Evolutionary conservation across 1,139 yeast genomes (phyloP), one percentile per base, ranked within the genome.

Genomic region (Magnusiomyces paraingens): DNA sequence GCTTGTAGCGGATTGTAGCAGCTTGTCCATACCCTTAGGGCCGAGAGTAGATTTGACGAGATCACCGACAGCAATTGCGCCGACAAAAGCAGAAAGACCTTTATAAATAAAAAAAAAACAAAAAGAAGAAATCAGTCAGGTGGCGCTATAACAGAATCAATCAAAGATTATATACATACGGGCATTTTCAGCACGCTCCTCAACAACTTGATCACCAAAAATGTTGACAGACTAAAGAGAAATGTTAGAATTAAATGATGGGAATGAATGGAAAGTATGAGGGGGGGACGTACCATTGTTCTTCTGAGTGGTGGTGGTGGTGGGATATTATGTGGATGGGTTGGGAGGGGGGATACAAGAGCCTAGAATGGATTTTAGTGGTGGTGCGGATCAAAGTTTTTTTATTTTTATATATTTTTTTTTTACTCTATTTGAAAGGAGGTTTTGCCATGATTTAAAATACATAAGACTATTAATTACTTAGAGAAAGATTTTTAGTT

Each of bases 21-120:
- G 76, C 70, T 93, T 93, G 72, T 93, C 99, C 98, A 93, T 93
- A 58, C 99, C 99, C 70, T 93, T 93, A 60, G 99, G 99, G 11
- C 99, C 99, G 62, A 93, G 76, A 2, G 99, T 94, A 38, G 96
- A 83, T 71, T 94, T 93, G 48, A 93, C 98, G 59, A 93, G 78
- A 70, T 93, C 99, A 51, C 98, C 99, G 29, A 93, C 99, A 44
- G 99, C 99, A 69, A 93, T 93, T 60, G 99, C 99, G 51, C 99
- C 99, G 20, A 93, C 96, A 73, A 93, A 93, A 2, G 99, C 91
- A 12, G 96, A 87, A 75, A 90, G 78, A 74, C 68, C 65, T 26
- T 26, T 26, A 60, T n/a, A 29, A 8, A 21, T 2, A 26, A 8
- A 42, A 12, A 20, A 44, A 26, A 20, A 14, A n/a, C 5, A 18